These are phyloP conservation scores for Prunus mira DNA, from an alignment of 306 rosid genomes.

Conservation along the genomic window DNA sequence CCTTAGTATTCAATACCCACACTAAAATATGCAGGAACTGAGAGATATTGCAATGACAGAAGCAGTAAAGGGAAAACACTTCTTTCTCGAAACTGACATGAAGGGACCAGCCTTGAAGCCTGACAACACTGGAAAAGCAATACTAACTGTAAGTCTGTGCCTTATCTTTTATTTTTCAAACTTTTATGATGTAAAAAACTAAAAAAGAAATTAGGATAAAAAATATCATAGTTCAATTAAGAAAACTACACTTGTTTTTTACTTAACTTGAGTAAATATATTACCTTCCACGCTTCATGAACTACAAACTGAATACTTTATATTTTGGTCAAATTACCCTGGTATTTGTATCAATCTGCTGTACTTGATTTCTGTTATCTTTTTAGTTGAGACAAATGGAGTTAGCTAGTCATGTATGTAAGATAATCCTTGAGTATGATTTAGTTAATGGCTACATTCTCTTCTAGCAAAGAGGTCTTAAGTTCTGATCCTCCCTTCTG, in stretches of 20 bases:
- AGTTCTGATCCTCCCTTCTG: too few species aligned
- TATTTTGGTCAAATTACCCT: not conserved
- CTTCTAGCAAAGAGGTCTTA: too few species aligned
- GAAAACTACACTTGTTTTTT: not conserved
- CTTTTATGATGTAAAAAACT: not conserved
- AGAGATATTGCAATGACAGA: constrained; percentile 78
- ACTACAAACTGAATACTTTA: not conserved
- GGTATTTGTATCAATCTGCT: not conserved
- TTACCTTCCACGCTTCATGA: not conserved
- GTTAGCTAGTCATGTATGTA: not conserved
- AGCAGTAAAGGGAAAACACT: constrained; percentile 73
- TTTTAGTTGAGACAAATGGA: not conserved
- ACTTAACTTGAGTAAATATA: not conserved
- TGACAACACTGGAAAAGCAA: constrained; percentile 90
- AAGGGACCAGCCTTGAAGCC: constrained; percentile 84
- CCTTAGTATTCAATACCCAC: not conserved
- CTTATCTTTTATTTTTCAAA: constrained; percentile 1
- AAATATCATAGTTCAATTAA: not conserved
- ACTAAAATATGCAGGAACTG: constrained; percentile 53
- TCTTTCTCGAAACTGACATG: constrained; percentile 79
- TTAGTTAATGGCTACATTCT: not conserved
- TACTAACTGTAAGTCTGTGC: constrained; percentile 57
- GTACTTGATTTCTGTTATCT: not conserved
- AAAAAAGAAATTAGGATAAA: not conserved
- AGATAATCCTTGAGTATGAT: not conserved